Conservation (phyloP, 2,329 filamentous ascomycete genomes). For the Escovopsis sp. region DNA sequence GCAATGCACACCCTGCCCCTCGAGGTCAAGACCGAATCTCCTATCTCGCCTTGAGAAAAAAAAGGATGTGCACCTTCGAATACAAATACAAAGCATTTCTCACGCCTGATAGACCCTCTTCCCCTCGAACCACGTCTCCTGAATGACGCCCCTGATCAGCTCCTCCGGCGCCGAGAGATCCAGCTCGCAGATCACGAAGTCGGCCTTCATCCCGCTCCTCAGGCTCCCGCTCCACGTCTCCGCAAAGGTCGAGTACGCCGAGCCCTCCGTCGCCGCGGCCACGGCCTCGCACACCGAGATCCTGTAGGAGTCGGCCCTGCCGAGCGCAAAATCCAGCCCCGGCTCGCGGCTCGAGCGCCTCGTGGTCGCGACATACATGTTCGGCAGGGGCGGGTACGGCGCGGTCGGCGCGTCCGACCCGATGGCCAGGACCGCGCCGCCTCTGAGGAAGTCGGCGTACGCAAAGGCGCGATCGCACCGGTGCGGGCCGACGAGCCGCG, state of each 20-base stretch:
- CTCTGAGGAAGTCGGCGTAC: conserved; percentile 44
- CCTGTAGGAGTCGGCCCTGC: too few species aligned
- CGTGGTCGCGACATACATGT: conserved; percentile 45
- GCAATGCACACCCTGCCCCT: too few species aligned
- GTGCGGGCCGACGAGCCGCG: conserved; percentile 36
- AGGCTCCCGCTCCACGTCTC: conserved; percentile 39
- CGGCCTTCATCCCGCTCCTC: conserved; percentile 36
- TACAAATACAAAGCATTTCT: background rate
- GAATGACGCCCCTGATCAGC: conserved; percentile 30
- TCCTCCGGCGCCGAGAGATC: conserved; percentile 26
- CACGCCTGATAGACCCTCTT: conserved; percentile 20
- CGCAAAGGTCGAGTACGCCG: conserved; percentile 43
- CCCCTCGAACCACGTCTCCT: conserved; percentile 41
- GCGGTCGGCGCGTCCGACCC: conserved; percentile 47
- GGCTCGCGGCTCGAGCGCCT: conserved; percentile 38
- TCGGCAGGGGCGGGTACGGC: conserved; percentile 36
- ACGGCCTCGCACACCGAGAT: conserved; percentile 35
- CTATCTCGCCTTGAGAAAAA: too few species aligned
- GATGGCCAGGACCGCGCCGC: conserved; percentile 39
- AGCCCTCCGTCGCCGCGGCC: conserved; percentile 37
- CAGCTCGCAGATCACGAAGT: conserved; percentile 38
- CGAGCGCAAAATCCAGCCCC: conserved; percentile 29
- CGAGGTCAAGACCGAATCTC: too few species aligned
- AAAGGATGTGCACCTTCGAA: too few species aligned
- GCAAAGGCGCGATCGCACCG: conserved; percentile 46